These are phyloP conservation scores for Myriosclerotinia scirpicola DNA, from an alignment of 2,329 filamentous ascomycete species.

Conservation along the genomic window DNA sequence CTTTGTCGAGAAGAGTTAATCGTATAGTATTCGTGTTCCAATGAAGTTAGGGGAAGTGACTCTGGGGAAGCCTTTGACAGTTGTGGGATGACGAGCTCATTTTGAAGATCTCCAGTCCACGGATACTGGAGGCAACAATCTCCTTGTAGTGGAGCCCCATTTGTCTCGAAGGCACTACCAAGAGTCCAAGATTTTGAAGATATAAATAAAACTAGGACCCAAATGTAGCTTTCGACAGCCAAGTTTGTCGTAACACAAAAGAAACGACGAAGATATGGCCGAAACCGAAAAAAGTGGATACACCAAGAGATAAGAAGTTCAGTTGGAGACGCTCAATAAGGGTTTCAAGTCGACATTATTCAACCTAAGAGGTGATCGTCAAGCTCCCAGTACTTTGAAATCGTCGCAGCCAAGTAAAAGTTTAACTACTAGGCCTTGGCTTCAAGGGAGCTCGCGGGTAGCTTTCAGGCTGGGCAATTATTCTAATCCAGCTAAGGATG, in stretches of 20 bases:
- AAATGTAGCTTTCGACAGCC: constrained; percentile 13
- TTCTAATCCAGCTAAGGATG: neutral
- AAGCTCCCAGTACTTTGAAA: constrained; percentile 15
- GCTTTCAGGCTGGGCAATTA: constrained; percentile 13
- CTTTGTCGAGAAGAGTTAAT: constrained; percentile 9
- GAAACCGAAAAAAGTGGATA: constrained; percentile 20
- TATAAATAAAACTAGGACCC: constrained; percentile 16
- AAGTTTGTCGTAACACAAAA: constrained; percentile 22
- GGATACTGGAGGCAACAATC: constrained; percentile 6
- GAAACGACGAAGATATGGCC: constrained; percentile 20
- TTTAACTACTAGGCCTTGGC: constrained; percentile 19
- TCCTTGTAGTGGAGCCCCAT: constrained; percentile 14
- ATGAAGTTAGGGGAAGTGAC: constrained; percentile 14
- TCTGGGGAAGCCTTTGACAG: constrained; percentile 12
- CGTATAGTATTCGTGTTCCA: constrained; percentile 15
- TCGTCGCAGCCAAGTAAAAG: constrained; percentile 21
- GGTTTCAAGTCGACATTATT: constrained; percentile 6
- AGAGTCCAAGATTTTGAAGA: constrained; percentile 15
- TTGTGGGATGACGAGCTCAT: constrained; percentile 18
- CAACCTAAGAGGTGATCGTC: constrained; percentile 5
- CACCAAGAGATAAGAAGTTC: constrained; percentile 12
- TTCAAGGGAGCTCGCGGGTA: constrained; percentile 2
- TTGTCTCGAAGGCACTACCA: constrained; percentile 21
- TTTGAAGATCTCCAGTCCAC: constrained; percentile 19
- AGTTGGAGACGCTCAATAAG: constrained; percentile 5